Evolutionary conservation across 2,329 filamentous ascomycete genomes (phyloP).

Genomic region (Drechslerella coelobrocha): DNA sequence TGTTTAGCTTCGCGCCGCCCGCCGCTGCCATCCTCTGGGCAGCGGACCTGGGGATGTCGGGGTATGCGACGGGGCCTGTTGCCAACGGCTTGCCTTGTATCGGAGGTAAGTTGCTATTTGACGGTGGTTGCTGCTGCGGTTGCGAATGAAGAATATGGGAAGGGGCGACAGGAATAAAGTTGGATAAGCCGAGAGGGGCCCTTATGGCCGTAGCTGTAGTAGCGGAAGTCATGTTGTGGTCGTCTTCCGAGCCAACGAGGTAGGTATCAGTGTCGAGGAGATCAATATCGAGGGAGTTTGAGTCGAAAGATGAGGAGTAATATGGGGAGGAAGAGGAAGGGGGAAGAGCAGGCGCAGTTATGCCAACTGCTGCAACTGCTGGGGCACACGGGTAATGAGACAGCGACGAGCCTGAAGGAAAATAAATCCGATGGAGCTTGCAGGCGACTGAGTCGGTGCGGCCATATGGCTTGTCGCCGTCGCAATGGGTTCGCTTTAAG

Average conservation of each 20-base stretch:
- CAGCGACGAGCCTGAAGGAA: background rate
- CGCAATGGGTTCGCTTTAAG: slow-evolving; percentile 51
- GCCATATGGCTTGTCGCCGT: slow-evolving; percentile 49
- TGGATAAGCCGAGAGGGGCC: slow-evolving; percentile 18
- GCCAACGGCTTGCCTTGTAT: background rate
- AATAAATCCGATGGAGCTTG: slow-evolving; percentile 34
- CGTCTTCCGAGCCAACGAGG: background rate
- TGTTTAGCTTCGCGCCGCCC: background rate
- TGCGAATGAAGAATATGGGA: slow-evolving; percentile 42
- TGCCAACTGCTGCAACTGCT: slow-evolving; percentile 16
- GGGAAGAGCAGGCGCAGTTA: slow-evolving; percentile 13
- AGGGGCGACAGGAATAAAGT: slow-evolving; percentile 40
- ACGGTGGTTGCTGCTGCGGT: slow-evolving; percentile 11
- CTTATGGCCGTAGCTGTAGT: background rate
- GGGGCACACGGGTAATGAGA: slow-evolving; percentile 23
- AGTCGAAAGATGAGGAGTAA: slow-evolving; percentile 10
- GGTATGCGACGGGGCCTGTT: slow-evolving; percentile 15
- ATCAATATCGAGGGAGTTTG: background rate
- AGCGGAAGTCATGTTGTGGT: slow-evolving; percentile 34
- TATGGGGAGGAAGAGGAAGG: slow-evolving; percentile 1
- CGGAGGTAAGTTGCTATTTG: background rate
- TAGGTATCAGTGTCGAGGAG: background rate
- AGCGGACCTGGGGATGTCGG: slow-evolving; percentile 26
- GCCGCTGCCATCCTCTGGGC: slow-evolving; percentile 4
- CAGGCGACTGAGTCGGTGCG: slow-evolving; percentile 42